A percentile compares a stretch with the other conserved stretches of the same genome.
phyloP scores from a whole-genome alignment of 345 rosid species.

The Gossypium thurberi region DNA sequence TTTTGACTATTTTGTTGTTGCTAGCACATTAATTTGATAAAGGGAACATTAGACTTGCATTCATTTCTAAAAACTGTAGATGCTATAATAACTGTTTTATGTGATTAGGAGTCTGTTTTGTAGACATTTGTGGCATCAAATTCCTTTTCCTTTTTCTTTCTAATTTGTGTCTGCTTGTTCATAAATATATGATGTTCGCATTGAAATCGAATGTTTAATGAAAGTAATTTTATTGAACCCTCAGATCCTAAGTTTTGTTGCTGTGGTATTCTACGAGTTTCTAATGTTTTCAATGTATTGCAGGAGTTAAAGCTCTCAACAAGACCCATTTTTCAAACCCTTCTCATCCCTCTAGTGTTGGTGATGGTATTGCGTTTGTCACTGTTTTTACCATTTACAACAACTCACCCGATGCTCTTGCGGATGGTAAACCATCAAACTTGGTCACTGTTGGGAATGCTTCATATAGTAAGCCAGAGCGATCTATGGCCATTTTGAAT shows the following conservation, averaged over 20 bases:
- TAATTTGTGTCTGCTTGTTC: not conserved
- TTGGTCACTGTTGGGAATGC: conserved; percentile 65
- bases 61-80: not conserved
- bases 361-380: conserved; percentile 50
- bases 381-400: conserved; percentile 73
- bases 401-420: conserved; percentile 26
- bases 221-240: not conserved
- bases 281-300: conserved; percentile 5
- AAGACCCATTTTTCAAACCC: conserved; percentile 37
- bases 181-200: not conserved
- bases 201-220: not conserved
- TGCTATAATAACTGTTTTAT: not conserved
- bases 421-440: conserved; percentile 33
- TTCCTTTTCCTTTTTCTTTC: not conserved
- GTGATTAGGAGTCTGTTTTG: not conserved
- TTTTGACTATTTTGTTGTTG: conserved; percentile 18
- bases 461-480: conserved; percentile 57
- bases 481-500: conserved; percentile 64
- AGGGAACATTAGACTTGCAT: not conserved
- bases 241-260: not conserved
- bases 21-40: not conserved
- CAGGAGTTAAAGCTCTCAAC: conserved; percentile 74
- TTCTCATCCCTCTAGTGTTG: conserved; percentile 20
- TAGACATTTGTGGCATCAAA: not conserved
- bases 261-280: not conserved